These are phyloP conservation scores for Colletotrichum chlorophyti DNA, from an alignment of 2,329 filamentous ascomycete species.

Conservation along the genomic window DNA sequence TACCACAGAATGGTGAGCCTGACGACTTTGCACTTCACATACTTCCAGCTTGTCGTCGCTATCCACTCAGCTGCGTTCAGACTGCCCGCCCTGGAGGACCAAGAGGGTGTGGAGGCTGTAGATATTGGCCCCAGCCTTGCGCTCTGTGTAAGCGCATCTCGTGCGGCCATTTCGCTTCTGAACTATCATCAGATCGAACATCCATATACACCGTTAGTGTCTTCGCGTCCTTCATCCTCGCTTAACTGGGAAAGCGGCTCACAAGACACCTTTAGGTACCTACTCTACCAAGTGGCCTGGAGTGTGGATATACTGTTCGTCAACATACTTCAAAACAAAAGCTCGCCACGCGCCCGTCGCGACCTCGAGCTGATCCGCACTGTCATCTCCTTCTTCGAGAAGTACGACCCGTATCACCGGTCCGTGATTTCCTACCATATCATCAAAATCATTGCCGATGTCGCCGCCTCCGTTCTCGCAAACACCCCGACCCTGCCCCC, in stretches of 20 bases:
- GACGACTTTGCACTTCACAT: constrained; percentile 22
- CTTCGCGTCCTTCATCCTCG: background rate
- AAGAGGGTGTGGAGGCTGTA: constrained; percentile 5
- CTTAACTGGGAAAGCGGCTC: background rate
- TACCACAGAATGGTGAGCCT: constrained; percentile 13
- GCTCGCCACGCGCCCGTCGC: constrained; percentile 8
- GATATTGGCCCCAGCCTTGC: constrained; percentile 13
- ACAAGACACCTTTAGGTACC: background rate
- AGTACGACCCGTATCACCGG: constrained; percentile 14
- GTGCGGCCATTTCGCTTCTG: constrained; percentile 22
- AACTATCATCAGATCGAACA: constrained; percentile 21
- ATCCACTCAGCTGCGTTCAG: constrained; percentile 21
- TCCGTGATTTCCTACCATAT: constrained; percentile 10
- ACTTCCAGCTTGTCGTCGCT: constrained; percentile 23
- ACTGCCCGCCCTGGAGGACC: constrained; percentile 5
- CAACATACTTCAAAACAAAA: constrained; percentile 23
- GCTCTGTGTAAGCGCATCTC: constrained; percentile 12
- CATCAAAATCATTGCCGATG: constrained; percentile 15
- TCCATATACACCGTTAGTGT: constrained; percentile 10
- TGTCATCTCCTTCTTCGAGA: constrained; percentile 21
- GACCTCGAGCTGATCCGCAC: constrained; percentile 24
- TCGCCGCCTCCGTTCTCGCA: constrained; percentile 20
- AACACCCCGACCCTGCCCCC: constrained; percentile 22
- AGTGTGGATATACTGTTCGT: constrained; percentile 24
- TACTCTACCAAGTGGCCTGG: constrained; percentile 19